Evolutionary conservation across 192 early-diverging fungal genomes (phyloP).

Genomic region (Lunasporangiospora selenospora): DNA sequence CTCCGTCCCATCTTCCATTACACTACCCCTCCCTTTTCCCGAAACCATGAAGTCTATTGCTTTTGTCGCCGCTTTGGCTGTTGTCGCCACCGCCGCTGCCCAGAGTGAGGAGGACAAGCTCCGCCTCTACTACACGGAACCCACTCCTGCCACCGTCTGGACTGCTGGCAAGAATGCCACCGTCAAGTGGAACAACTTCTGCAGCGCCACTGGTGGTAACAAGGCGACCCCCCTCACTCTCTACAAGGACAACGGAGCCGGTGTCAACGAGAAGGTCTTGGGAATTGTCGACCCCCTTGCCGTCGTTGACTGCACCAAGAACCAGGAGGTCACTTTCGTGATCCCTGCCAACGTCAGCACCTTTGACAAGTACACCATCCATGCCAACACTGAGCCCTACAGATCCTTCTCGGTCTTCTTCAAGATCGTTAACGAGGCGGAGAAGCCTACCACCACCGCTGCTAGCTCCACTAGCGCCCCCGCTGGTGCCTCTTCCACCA

Average conservation of each 20-base stretch:
- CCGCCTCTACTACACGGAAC: constrained; percentile 39
- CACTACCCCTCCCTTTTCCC: neutral
- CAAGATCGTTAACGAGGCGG: constrained; percentile 33
- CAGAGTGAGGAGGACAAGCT: constrained; percentile 36
- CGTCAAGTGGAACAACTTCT: constrained; percentile 38
- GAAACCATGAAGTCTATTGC: constrained; percentile 26
- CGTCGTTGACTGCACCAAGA: constrained; percentile 33
- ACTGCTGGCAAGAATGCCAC: constrained; percentile 26
- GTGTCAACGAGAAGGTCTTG: constrained; percentile 27
- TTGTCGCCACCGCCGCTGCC: constrained; percentile 25
- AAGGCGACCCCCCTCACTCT: no score
- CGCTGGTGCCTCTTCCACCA: neutral
- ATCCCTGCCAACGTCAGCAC: constrained; percentile 41
- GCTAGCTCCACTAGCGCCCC: neutral
- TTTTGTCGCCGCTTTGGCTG: constrained; percentile 27
- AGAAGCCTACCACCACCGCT: constrained; percentile 4
- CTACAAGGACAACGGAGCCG: no score
- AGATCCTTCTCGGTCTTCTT: constrained; percentile 31
- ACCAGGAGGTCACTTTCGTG: constrained; percentile 17
- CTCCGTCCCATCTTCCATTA: neutral
- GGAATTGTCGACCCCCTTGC: constrained; percentile 18
- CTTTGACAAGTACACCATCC: constrained; percentile 21
- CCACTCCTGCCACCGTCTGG: constrained; percentile 29
- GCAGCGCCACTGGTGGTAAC: constrained; percentile 9
- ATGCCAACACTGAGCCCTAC: constrained; percentile 30